Base-by-base conservation (phyloP, 2,329 filamentous ascomycete species). In the Epichloe gansuensis region DNA sequence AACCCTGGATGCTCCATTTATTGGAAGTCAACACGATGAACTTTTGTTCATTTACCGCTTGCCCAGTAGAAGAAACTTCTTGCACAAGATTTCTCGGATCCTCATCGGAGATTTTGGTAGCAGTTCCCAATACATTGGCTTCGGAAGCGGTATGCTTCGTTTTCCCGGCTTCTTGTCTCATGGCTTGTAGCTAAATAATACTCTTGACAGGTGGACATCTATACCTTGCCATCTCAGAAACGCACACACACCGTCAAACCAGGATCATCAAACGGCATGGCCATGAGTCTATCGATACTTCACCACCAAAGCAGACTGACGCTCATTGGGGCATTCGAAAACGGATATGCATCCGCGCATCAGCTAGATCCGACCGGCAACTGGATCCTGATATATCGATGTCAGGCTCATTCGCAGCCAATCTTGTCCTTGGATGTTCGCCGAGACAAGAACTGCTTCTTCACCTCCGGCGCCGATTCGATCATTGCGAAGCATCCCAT, bases 1-100 rank as follows among this genome's bases (percentile, higher is more conserved):
- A 83, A 61, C 93, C 93, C 34, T 95, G 88, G 89, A 72, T 96
- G n/a, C 68, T 95, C 23, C 81, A 95, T 67, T 78, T 87, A 4
- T 72, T 98, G 5, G 76, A 86, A 5, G 89, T 97, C 44, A 96
- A 96, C 63, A 89, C 91, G 1, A 80, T 97, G 71, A 98, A 97
- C 64, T 98, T 97, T 65, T 98, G 93, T 65, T 78, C 86, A 2
- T 95, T 95, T 65, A 77, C 85, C 2, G 75, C 77, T 56, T 84
- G 83, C 63, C 55, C 72, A 54, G 64, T 69, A 44, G 55, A 55
- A 7, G 60, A 67, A 6, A 57, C 65, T 17, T 56, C 57, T 8
- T 34, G 46, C 41, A 38, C 51, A 58, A 31, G 56, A 21, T 34
- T 56, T 39, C 50, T 61, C 11, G 56, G 61, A 4, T 52, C 59